phyloP scores from a whole-genome alignment of 805 yeast genomes.

The Maudiozyma pseudohumilis region DNA sequence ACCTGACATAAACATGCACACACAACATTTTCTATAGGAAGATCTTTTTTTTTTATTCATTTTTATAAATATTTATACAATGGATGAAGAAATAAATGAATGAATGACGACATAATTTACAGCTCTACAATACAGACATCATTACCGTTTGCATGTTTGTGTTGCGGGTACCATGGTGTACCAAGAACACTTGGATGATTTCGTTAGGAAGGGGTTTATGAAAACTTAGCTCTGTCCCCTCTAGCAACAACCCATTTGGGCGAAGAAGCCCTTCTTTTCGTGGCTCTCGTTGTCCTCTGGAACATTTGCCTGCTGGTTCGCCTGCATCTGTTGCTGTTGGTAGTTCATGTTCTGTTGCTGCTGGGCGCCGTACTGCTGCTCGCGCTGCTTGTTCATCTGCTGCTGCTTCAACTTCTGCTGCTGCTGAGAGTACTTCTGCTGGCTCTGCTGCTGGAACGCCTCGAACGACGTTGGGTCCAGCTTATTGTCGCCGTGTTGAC shows the following conservation, averaged over 20 bases:
- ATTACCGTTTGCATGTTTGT: too few relatives aligned
- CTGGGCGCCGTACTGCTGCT: conserved; percentile 8
- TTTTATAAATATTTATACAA: too few relatives aligned
- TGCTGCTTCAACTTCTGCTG: conserved; percentile 16
- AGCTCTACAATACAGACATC: too few relatives aligned
- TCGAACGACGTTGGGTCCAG: conserved; percentile 35
- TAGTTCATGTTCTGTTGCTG: conserved; percentile 3
- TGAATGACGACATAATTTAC: too few relatives aligned
- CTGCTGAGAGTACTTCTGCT: conserved; percentile 28
- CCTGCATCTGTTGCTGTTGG: conserved; percentile 6
- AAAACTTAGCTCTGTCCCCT: neutral
- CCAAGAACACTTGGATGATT: too few relatives aligned
- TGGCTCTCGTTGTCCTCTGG: conserved; percentile 10
- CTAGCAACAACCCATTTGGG: conserved; percentile 29
- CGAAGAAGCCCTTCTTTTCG: conserved; percentile 26
- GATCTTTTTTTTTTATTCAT: too few relatives aligned
- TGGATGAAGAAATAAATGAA: too few relatives aligned
- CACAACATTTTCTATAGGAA: too few relatives aligned
- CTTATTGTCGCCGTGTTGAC: conserved; percentile 20
- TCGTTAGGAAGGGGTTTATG: too few relatives aligned
- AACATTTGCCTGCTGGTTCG: conserved; percentile 8
- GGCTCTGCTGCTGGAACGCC: conserved; percentile 31
- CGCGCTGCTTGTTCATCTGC: conserved; percentile 8
- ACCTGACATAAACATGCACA: too few relatives aligned
- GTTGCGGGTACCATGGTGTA: too few relatives aligned